Evolutionary conservation across 2,329 filamentous ascomycete genomes (phyloP), one percentile per base, ranked within the genome.

Genomic region (Stemphylium lycopersici): DNA sequence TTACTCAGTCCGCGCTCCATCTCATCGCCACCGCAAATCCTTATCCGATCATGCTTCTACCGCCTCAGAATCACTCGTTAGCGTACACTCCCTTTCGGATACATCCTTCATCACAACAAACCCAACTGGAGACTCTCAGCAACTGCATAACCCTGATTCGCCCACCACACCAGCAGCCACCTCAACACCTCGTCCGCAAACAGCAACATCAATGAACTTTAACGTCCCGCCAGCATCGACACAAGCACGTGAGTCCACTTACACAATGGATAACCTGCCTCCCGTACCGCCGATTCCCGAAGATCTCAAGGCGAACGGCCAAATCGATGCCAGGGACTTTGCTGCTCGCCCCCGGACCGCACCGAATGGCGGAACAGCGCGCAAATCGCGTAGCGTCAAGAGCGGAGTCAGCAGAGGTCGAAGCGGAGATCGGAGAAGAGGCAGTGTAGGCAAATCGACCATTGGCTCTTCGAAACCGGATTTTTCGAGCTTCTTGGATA

Each of bases 51-150:
- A 81, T 52, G 77, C 77, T 8, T 83, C 77, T 71, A 69, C 80
- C 84, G 77, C 83, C 81, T 71, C 83, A 52, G 88, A 91, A 48
- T 90, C 87, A 71, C 84, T 91, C 79, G 83, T 88, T 59, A 90
- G 87, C 76, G 89, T 87, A 59, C 87, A 90, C 52, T 83, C 84
- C 39, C 80, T 84, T n/a, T 89, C 87, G 6, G 88, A 90, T 66
- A 76, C 85, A 16, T 88, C 85, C 34, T 73, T 73, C 47, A 59
- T 71, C 20, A 73, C 70, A 1, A 61, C 69, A 3, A 65, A 71
- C 18, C 66, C 63, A 5, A 37, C 44, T 2, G 32, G 58, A 0
- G 41, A 58, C 1, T 51, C 46, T 3, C 50, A 49, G 36, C 42
- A 39, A 7, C 39, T 36, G 13, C 29, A 15, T 2, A 43, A 38